phyloP scores from a whole-genome alignment of 169 alveolate species.

The Eimeria zaria region DNA sequence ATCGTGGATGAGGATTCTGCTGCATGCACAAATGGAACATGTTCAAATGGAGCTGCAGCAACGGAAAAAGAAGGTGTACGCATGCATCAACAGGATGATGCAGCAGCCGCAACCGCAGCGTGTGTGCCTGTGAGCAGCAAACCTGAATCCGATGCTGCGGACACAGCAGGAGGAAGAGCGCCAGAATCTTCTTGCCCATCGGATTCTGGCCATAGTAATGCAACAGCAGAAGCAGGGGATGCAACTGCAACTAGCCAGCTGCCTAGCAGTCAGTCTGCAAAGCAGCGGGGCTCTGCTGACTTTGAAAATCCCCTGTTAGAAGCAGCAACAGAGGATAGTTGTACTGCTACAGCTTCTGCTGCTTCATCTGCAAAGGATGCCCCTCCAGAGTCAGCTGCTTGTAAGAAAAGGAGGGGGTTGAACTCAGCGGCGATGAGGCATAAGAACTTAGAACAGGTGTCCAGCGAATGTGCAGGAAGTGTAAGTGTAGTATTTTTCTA shows the following conservation, averaged over 20 bases:
- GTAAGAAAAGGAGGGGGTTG: constrained; percentile 48
- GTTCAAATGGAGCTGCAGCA: neutral
- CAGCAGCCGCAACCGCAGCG: neutral
- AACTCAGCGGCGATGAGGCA: constrained; percentile 66
- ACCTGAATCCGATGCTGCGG: constrained; percentile 1
- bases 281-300: neutral
- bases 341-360: neutral
- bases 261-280: neutral
- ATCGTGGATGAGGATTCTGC: constrained; percentile 15
- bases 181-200: neutral
- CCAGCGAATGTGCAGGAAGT: constrained; percentile 8
- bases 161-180: neutral
- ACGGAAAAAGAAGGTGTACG: neutral
- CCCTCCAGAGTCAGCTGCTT: neutral
- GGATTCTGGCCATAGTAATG: neutral
- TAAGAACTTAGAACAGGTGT: constrained; percentile 29
- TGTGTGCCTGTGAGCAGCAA: neutral
- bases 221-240: constrained; percentile 4
- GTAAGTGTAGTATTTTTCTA: too few relatives aligned
- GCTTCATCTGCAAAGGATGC: neutral
- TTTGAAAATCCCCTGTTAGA: constrained; percentile 34
- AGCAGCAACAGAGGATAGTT: neutral
- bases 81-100: neutral
- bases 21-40: neutral
- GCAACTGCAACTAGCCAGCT: neutral